Evolutionary conservation across 352 stramenopile species (phyloP).

Genomic region (Globisporangium perplexum): DNA sequence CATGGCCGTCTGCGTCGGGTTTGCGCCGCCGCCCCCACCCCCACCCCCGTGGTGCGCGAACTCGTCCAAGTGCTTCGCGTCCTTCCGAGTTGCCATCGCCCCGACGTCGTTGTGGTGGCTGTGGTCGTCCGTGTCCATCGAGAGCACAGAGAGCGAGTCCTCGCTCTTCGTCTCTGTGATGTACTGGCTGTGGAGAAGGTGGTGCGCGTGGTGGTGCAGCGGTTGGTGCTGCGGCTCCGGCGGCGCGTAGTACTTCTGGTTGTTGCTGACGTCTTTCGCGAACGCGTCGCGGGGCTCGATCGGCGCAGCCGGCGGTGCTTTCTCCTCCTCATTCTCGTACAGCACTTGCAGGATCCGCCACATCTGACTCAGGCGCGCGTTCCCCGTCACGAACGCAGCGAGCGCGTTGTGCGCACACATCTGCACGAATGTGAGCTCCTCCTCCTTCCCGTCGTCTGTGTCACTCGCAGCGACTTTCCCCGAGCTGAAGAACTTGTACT

Average conservation of each 20-base stretch:
- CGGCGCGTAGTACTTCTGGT: constrained; percentile 6
- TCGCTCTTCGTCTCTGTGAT: constrained; percentile 13
- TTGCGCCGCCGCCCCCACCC: constrained; percentile 9
- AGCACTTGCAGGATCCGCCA: constrained; percentile 83
- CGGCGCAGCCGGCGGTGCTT: background rate
- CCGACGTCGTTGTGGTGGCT: constrained; percentile 14
- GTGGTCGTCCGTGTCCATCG: constrained; percentile 16
- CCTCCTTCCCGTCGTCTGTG: constrained; percentile 3
- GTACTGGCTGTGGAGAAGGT: constrained; percentile 3
- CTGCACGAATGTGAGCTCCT: constrained; percentile 45
- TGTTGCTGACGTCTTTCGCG: background rate
- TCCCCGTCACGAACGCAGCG: constrained; percentile 66
- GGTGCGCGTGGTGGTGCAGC: constrained; percentile 4
- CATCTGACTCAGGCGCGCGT: constrained; percentile 76
- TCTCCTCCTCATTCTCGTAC: constrained; percentile 32
- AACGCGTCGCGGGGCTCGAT: constrained; percentile 5
- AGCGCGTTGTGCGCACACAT: constrained; percentile 83
- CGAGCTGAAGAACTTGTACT: constrained; percentile 54
- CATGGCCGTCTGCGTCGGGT: constrained; percentile 66
- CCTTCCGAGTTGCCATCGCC: constrained; percentile 4
- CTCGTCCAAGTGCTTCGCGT: constrained; percentile 13
- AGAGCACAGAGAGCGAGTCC: constrained; percentile 14
- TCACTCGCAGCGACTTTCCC: constrained; percentile 4
- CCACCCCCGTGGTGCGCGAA: background rate
- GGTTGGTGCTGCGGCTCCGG: background rate